Evolutionary conservation across 169 alveolate genomes (phyloP), one percentile per base, ranked within the genome.

Genomic region (Eimeria tenella): DNA sequence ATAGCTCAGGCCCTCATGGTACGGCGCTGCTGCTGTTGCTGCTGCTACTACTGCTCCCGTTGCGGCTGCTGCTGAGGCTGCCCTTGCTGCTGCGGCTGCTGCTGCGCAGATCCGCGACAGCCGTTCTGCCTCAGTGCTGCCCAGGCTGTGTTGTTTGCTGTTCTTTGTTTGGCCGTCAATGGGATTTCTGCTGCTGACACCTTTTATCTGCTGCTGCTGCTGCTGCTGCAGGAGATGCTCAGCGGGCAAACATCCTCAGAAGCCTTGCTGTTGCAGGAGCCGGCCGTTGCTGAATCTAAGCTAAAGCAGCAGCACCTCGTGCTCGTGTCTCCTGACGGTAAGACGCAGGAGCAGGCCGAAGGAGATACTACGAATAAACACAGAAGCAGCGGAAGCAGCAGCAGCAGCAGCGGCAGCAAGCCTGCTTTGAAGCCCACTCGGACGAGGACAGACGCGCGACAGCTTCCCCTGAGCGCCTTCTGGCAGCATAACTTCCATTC

Each of bases 401-500:
- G 90, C 55, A 42, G 74, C 71, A 82, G 87, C 70, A 52, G 70
- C 77, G 3, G 77, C 31, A 68, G 31, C 11, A 77, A 77, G 87
- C 49, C n/a, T 4, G 73, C 49, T 0, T 21, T 58, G 52, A 68
- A 83, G 50, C 87, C 95, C 73, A 71, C 89, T 2, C 62, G 93
- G 50, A 71, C 86, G 68, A 86, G 95, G 23, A 93, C 95, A 8
- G 94, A 93, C 52, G 86, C 83, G 42, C 63, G 86, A 15, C 94
- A 87, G 94, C 10, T 74, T 89, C 77, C 94, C 52, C 65, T 94
- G 15, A 53, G 71, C 70, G 82, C 83, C 53, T 86, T 63, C 17
- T 68, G 74, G 93, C 58, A 62, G 86, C 86, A 53, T 8, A 52
- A 7, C 7, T 15, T 21, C 8, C n/a, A 4, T 52, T 7, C 55